Percentiles rank a stretch among this genome's conserved stretches.
These are phyloP conservation scores for Russula virescens DNA, from an alignment of 768 basidiomycete species.

Conservation along the genomic window DNA sequence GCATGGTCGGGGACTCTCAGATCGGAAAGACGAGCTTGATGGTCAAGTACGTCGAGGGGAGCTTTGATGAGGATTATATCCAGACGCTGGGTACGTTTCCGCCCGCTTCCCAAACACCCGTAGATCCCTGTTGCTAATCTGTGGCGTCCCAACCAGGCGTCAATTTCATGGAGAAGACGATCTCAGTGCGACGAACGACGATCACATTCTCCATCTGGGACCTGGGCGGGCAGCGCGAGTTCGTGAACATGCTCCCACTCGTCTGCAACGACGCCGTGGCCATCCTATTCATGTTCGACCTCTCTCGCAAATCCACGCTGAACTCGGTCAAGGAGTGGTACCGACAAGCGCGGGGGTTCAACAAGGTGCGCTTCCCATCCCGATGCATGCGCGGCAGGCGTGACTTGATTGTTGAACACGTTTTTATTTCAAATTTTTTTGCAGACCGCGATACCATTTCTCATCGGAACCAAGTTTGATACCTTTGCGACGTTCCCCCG, in stretches of 20 bases:
- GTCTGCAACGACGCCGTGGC: slow-evolving; percentile 99
- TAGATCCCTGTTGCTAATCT: slow-evolving; percentile 4
- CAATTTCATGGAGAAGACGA: slow-evolving; percentile 99
- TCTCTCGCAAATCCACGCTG: slow-evolving; percentile 93
- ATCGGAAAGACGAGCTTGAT: slow-evolving; percentile 99
- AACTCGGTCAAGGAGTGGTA: slow-evolving; percentile 99
- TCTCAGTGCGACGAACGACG: slow-evolving; percentile 94
- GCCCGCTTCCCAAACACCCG: slow-evolving; percentile 22
- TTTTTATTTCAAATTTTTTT: no score
- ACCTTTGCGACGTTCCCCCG: slow-evolving; percentile 91
- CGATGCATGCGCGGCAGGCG: no score
- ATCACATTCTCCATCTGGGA: slow-evolving; percentile 99
- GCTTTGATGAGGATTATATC: slow-evolving; percentile 98
- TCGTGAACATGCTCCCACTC: slow-evolving; percentile 97
- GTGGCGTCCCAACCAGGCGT: slow-evolving; percentile 51
- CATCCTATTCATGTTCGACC: slow-evolving; percentile 99
- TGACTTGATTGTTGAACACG: no score
- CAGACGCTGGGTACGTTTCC: slow-evolving; percentile 83
- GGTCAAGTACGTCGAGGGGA: slow-evolving; percentile 99
- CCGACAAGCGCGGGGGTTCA: slow-evolving; percentile 96
- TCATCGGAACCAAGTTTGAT: slow-evolving; percentile 99
- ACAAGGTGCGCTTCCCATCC: slow-evolving; percentile 62
- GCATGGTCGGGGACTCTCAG: slow-evolving; percentile 99
- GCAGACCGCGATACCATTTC: slow-evolving; percentile 96
- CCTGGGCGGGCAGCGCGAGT: slow-evolving; percentile 94